Percentiles rank a stretch among this genome's conserved stretches.
Evolutionary conservation across 1,139 yeast species (phyloP).

Genomic region (Taiozyma sp.): DNA sequence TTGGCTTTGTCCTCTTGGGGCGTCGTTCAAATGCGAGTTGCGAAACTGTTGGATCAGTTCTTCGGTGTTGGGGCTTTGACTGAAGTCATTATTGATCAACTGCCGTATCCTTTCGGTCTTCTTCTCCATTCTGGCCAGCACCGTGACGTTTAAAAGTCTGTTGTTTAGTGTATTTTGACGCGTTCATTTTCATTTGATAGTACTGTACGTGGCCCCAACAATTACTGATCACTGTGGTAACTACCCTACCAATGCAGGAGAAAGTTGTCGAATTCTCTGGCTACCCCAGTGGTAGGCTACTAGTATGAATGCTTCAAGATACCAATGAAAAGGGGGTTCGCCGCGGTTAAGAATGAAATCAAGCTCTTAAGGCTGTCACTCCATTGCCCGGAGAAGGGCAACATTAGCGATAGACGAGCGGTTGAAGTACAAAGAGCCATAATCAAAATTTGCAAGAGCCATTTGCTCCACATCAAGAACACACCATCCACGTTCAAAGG

Average conservation of each 20-base stretch:
- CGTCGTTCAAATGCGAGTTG: background rate
- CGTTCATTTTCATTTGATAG: background rate
- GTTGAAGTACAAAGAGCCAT: slow-evolving; percentile 1
- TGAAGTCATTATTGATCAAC: background rate
- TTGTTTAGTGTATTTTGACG: background rate
- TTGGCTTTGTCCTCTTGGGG: background rate
- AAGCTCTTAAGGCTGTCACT: background rate
- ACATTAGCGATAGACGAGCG: background rate
- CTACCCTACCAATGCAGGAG: no score
- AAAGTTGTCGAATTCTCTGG: background rate
- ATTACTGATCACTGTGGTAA: background rate
- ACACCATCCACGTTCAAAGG: background rate
- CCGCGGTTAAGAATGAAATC: background rate
- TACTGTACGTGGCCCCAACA: background rate
- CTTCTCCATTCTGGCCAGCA: background rate
- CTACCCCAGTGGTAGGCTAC: background rate
- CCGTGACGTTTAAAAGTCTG: background rate
- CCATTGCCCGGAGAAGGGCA: background rate
- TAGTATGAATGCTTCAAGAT: background rate
- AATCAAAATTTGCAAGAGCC: slow-evolving; percentile 2
- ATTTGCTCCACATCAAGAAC: background rate
- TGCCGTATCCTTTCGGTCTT: slow-evolving; percentile 5
- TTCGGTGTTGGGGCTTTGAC: slow-evolving; percentile 2
- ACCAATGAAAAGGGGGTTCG: background rate
- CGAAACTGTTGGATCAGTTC: slow-evolving; percentile 4